Base-by-base conservation (phyloP, 140 eudicot species). In the Oenanthe javanica region DNA sequence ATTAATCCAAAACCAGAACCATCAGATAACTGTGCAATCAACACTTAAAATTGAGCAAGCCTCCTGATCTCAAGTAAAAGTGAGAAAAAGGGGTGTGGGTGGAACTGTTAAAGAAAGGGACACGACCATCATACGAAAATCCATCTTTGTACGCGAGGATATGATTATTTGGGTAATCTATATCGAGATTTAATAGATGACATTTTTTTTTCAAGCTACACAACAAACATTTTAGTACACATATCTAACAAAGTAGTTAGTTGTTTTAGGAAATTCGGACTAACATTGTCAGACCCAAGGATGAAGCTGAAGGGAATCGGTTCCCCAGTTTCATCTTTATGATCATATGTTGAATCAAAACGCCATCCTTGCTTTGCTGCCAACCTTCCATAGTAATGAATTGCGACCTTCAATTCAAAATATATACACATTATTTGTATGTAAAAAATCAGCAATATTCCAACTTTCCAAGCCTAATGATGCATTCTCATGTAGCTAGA, bases 291-390 rank as follows among this genome's bases (percentile, higher is more conserved):
- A 19, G 98, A 88, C 79, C 97, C 98, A 61, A 93, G 90, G 52
- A 82, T 71, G 87, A 93, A 93, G 38, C 45, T 73, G 66, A 93
- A 93, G 12, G 97, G 98, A 85, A 93, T 45, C 2, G 97, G 90
- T 86, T 87, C 97, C 27, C 98, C 96, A 40, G 93, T 92, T 81
- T 82, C 88, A 79, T 93, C 98, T 85, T 93, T 93, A 85, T 93
- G 98, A 80, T 93, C 98, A n/a, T 93, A 91, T 61, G 98, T 93
- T 42, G 98, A 91, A 81, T 94, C 98, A 75, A 94, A 92, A 9
- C 97, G 90, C 97, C 97, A 92, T 12, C 97, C 98, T 85, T 90
- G 98, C 84, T 92, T 92, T 54, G 97, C 97, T 54, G 94, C 97
- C 81, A 93, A 81, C 81, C 98, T 89, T 76, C 98, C 98, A 79